Evolutionary conservation across 768 basidiomycete species (phyloP).

Genomic region (Calocybe indica): DNA sequence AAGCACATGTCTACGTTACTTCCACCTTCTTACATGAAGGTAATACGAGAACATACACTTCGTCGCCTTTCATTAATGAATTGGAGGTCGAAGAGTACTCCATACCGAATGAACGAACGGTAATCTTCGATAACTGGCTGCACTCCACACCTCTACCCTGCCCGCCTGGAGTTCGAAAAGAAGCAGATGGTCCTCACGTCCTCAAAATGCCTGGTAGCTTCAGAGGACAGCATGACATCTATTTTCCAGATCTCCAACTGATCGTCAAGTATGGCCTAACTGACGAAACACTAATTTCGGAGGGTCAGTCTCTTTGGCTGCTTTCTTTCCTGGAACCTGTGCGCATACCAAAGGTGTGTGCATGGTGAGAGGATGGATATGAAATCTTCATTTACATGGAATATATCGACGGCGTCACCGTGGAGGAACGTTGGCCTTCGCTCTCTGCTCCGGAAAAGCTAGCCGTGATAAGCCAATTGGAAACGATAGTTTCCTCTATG

Average conservation of each 20-base stretch:
- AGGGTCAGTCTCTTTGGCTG: slow-evolving; percentile 11
- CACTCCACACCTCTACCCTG: no score
- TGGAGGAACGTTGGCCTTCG: slow-evolving; percentile 5
- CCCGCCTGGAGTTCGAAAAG: no score
- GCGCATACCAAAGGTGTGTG: slow-evolving; percentile 9
- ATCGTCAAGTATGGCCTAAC: slow-evolving; percentile 9
- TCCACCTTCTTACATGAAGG: no score
- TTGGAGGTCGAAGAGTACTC: no score
- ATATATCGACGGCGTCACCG: slow-evolving; percentile 6
- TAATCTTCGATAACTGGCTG: no score
- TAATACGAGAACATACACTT: no score
- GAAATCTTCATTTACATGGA: slow-evolving; percentile 9
- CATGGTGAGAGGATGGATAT: slow-evolving; percentile 8
- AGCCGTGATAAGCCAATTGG: slow-evolving; percentile 3
- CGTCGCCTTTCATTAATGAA: no score
- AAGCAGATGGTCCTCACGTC: no score
- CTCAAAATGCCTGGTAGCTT: no score
- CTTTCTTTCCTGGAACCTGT: slow-evolving; percentile 4
- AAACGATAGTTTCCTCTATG: slow-evolving; percentile 7
- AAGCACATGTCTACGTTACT: no score
- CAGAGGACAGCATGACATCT: slow-evolving; percentile 2
- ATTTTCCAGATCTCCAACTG: slow-evolving; percentile 5
- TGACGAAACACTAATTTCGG: slow-evolving; percentile 1
- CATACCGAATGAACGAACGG: no score
- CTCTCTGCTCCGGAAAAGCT: slow-evolving; percentile 3